Evolutionary conservation across 2,329 filamentous ascomycete species (phyloP).

Genomic region (Pseudocercospora pini-densiflorae): DNA sequence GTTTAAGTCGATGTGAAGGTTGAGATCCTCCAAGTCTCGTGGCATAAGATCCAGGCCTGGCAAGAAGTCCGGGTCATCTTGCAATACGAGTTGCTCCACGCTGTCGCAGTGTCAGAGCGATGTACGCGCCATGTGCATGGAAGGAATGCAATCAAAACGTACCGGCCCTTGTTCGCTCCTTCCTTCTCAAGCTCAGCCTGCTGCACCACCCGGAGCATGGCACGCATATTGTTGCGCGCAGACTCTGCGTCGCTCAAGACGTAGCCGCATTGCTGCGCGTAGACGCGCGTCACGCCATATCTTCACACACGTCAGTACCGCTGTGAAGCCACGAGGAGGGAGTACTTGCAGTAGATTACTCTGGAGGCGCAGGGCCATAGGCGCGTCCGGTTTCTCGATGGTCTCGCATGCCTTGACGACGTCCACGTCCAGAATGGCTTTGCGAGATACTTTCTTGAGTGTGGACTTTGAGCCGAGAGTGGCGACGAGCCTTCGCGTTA

Average conservation of each 20-base stretch:
- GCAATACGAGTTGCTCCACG: constrained; percentile 73
- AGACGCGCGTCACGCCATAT: constrained; percentile 83
- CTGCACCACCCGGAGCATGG: constrained; percentile 64
- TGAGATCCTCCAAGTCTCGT: constrained; percentile 56
- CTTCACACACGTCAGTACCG: constrained; percentile 41
- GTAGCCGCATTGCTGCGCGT: constrained; percentile 84
- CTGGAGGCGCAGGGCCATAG: constrained; percentile 87
- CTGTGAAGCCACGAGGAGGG: neutral
- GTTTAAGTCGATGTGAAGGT: constrained; percentile 55
- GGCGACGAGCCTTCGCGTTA: constrained; percentile 75
- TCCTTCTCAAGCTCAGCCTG: constrained; percentile 69
- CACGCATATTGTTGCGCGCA: constrained; percentile 73
- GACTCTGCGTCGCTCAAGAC: constrained; percentile 79
- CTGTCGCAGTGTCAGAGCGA: constrained; percentile 50
- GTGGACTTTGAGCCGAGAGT: constrained; percentile 77
- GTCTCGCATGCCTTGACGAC: constrained; percentile 84
- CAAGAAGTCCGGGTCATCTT: constrained; percentile 82
- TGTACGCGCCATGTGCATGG: neutral
- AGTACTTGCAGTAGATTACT: constrained; percentile 76
- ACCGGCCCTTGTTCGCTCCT: constrained; percentile 72
- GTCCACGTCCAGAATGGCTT: constrained; percentile 86
- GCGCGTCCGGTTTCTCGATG: constrained; percentile 81
- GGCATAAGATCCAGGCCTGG: constrained; percentile 67
- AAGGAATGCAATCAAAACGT: constrained; percentile 33
- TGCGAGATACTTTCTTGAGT: constrained; percentile 76